phyloP scores from a whole-genome alignment of 371 early-diverging fungal species.

The Lichtheimia ornata region DNA sequence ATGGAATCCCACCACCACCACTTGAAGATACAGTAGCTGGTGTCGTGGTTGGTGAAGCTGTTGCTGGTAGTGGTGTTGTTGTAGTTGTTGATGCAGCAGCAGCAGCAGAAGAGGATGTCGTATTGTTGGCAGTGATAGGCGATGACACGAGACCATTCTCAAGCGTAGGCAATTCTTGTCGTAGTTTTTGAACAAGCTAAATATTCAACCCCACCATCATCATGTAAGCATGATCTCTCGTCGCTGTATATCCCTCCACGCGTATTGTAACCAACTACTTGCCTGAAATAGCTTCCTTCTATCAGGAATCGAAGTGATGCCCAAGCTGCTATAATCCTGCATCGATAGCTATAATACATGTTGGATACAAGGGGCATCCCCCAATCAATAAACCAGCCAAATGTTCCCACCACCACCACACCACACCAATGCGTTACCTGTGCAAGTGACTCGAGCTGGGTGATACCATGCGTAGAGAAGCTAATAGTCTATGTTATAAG shows the following conservation, averaged over 20 bases:
- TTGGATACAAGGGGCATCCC: neutral
- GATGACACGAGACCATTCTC: constrained; percentile 31
- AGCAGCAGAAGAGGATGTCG: constrained; percentile 5
- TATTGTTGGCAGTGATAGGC: constrained; percentile 8
- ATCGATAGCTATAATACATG: constrained; percentile 63
- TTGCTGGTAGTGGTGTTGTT: constrained; percentile 9
- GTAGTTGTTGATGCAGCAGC: neutral
- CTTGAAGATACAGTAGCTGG: constrained; percentile 5
- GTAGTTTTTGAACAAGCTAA: constrained; percentile 29
- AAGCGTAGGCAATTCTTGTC: constrained; percentile 32
- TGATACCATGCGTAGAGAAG: constrained; percentile 65
- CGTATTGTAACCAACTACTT: neutral
- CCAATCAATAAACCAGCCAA: neutral
- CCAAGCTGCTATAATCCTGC: constrained; percentile 80
- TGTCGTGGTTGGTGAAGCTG: neutral
- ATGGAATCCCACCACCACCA: neutral
- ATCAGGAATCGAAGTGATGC: constrained; percentile 79
- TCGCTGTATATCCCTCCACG: neutral
- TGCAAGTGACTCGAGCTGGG: constrained; percentile 57
- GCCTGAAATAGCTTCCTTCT: constrained; percentile 67
- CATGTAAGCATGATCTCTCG: neutral
- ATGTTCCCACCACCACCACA: neutral
- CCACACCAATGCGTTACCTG: constrained; percentile 39
- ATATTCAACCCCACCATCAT: neutral
- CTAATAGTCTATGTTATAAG: constrained; percentile 19